Evolutionary conservation across 192 early-diverging fungal species (phyloP).

Genomic region (Spinellus fusiger): DNA sequence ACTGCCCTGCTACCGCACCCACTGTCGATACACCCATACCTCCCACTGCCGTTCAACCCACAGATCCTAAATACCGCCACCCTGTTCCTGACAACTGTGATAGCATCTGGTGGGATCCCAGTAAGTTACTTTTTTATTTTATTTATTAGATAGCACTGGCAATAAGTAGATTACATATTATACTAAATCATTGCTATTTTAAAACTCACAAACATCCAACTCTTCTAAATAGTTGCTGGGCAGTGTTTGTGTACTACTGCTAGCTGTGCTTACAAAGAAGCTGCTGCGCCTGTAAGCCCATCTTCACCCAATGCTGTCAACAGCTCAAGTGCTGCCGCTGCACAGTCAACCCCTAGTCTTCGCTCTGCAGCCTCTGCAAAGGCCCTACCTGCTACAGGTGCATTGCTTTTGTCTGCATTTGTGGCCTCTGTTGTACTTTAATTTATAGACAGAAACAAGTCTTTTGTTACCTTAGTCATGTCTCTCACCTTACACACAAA

Average conservation of each 20-base stretch:
- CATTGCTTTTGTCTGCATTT: too few relatives aligned
- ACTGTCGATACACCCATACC: slow-evolving; percentile 39
- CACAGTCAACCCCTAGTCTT: background rate
- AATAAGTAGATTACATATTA: background rate
- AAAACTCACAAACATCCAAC: background rate
- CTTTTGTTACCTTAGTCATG: too few relatives aligned
- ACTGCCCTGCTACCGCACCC: slow-evolving; percentile 41
- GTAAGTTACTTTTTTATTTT: slow-evolving; percentile 1
- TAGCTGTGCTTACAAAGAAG: slow-evolving; percentile 53
- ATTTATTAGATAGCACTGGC: background rate
- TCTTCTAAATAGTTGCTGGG: slow-evolving; percentile 30
- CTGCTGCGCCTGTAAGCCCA: slow-evolving; percentile 15
- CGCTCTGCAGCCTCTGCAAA: too few relatives aligned
- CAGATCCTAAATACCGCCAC: slow-evolving; percentile 31
- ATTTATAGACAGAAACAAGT: too few relatives aligned
- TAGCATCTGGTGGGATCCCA: slow-evolving; percentile 65
- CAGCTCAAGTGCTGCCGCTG: background rate
- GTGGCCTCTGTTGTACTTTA: too few relatives aligned
- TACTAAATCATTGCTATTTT: background rate
- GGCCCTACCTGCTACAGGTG: too few relatives aligned
- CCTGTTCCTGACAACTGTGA: slow-evolving; percentile 57
- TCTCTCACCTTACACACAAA: too few relatives aligned
- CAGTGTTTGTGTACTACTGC: slow-evolving; percentile 53
- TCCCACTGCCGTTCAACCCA: slow-evolving; percentile 13
- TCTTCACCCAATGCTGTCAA: background rate